Percentiles rank a stretch among this genome's conserved stretches.
Conservation (phyloP, 306 rosid genomes). For the Medicago arabica region DNA sequence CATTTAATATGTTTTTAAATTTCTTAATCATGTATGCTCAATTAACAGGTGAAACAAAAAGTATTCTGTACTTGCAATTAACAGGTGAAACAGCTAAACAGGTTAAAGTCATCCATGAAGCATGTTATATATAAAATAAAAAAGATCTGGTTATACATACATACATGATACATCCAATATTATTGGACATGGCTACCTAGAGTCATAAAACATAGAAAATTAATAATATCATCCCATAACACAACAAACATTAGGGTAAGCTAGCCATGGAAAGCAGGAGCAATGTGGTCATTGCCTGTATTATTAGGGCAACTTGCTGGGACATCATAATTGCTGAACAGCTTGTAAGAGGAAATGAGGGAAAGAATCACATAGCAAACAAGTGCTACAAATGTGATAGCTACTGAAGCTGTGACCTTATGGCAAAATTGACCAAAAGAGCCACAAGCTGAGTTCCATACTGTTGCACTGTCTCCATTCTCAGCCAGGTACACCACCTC, state of each 20-base stretch:
- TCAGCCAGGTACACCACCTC: conserved; percentile 78
- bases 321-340: conserved; percentile 70
- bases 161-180: neutral
- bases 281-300: conserved; percentile 39
- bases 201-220: conserved; percentile 10
- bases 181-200: neutral
- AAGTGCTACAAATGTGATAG: conserved; percentile 61
- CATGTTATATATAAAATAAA: neutral
- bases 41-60: too few relatives aligned
- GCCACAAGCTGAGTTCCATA: conserved; percentile 80
- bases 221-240: neutral
- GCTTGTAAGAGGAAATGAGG: conserved; percentile 78
- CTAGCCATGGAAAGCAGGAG: conserved; percentile 54
- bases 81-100: too few relatives aligned
- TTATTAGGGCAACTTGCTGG: conserved; percentile 49
- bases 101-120: neutral
- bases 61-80: too few relatives aligned
- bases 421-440: conserved; percentile 69
- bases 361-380: conserved; percentile 67
- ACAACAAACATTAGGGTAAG: neutral
- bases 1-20: too few relatives aligned
- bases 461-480: conserved; percentile 60
- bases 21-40: neutral
- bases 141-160: neutral
- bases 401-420: conserved; percentile 63